Evolutionary conservation across 345 rosid species (phyloP), one percentile per base, ranked within the genome.

Genomic region (Jatropha curcas): DNA sequence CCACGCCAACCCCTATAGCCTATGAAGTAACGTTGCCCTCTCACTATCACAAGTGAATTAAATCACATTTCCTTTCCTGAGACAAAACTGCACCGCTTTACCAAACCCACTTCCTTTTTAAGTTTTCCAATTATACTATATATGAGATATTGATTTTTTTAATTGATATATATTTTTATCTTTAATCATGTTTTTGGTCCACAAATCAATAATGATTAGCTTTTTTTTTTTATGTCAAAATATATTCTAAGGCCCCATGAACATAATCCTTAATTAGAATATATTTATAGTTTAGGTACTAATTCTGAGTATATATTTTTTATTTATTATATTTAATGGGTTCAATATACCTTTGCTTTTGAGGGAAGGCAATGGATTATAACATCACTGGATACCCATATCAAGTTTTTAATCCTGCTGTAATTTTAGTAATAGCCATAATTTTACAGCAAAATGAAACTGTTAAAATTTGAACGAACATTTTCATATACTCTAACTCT

Each of bases 281-380:
- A 45, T 24, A 5, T 12, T 61, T 33, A 30, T n/a, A 27, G 17
- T 31, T 71, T 48, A 60, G 46, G 46, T 31, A 14, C 13, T 16
- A 30, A 71, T 60, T 60, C 59, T 71, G 4, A 50, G 75, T 13
- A 24, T 33, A 5, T 39, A n/a, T n/a, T n/a, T n/a, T n/a, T n/a
- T n/a, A n/a, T 59, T 59, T 35, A 4, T 8, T n/a, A 48, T 24
- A 10, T 4, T 11, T 7, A 27, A 31, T n/a, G 57, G 7, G 45
- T 71, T 60, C 58, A 46, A 31, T 60, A 67, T 35, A 1, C 16
- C 66, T 30, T 57, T 30, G 57, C 24, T 30, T 66, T 66, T 17
- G 41, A 46, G 28, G 52, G 53, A 33, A 25, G 43, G 9, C 17
- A 37, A 30, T 65, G 68, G 19, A 2, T 43, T 65, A 16, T 65